Conservation (phyloP, 2,329 filamentous ascomycete genomes). For the Ustulina deusta region DNA sequence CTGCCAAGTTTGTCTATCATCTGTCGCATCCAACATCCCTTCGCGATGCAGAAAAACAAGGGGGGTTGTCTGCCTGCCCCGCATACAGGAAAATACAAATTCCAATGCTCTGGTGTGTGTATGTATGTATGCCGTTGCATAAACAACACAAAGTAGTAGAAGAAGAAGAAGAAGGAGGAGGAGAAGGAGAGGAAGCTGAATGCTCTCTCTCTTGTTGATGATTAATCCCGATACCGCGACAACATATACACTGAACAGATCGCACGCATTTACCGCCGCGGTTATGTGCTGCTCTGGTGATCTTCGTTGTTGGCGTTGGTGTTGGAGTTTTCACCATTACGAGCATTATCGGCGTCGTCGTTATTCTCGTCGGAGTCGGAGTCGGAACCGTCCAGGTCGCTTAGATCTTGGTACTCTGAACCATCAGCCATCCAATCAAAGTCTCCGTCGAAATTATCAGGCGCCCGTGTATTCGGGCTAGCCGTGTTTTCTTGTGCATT, state of each 20-base stretch:
- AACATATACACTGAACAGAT: background rate
- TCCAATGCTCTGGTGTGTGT: background rate
- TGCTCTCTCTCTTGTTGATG: background rate
- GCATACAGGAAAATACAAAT: background rate
- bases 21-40: background rate
- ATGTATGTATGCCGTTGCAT: background rate
- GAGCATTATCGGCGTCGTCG: background rate
- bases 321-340: too few relatives aligned
- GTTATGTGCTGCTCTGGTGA: background rate
- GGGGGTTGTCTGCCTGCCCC: background rate
- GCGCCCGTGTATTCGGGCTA: background rate
- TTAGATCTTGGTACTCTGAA: constrained; percentile 7
- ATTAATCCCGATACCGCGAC: background rate
- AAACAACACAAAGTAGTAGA: background rate
- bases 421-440: constrained; percentile 22
- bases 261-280: background rate
- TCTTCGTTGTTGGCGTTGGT: background rate
- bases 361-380: background rate
- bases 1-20: constrained; percentile 2
- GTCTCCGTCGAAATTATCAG: background rate
- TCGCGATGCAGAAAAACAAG: background rate
- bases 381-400: constrained; percentile 6
- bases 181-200: background rate
- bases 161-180: background rate
- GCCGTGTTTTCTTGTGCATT: background rate